These are phyloP conservation scores for Pezicula rhizophila DNA, from an alignment of 2,329 filamentous ascomycete genomes.

Conservation along the genomic window DNA sequence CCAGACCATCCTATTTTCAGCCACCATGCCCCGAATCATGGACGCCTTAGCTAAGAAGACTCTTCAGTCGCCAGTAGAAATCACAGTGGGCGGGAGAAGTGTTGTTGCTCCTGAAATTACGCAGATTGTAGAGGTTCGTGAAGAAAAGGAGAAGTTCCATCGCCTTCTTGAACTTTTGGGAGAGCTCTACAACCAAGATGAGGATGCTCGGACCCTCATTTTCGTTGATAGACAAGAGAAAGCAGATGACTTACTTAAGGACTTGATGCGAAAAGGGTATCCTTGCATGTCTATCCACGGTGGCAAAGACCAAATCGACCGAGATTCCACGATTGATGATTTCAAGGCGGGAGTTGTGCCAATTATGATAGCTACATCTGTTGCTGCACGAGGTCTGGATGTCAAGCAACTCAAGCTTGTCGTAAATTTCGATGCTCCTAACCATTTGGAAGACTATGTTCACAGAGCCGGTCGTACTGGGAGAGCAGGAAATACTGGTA, in stretches of 20 bases:
- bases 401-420: constrained; percentile 95
- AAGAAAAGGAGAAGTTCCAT: constrained; percentile 76
- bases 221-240: constrained; percentile 93
- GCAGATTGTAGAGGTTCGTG: constrained; percentile 82
- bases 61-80: constrained; percentile 78
- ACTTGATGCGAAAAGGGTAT: constrained; percentile 77
- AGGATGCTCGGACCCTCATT: constrained; percentile 83
- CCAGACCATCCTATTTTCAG: constrained; percentile 93
- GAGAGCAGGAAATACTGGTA: constrained; percentile 88
- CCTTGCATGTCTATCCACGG: constrained; percentile 92
- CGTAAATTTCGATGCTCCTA: constrained; percentile 90
- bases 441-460: constrained; percentile 94
- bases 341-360: constrained; percentile 90
- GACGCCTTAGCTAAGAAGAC: constrained; percentile 86
- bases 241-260: constrained; percentile 71
- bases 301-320: constrained; percentile 87
- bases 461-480: constrained; percentile 91
- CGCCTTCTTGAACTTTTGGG: constrained; percentile 82
- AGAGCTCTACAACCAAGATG: constrained; percentile 77
- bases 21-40: constrained; percentile 92
- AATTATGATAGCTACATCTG: constrained; percentile 88
- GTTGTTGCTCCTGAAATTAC: constrained; percentile 89
- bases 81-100: constrained; percentile 82
- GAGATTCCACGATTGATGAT: constrained; percentile 85
- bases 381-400: constrained; percentile 89